Conservation (phyloP, 441 rosid species). For the Bruguiera hainesii region DNA sequence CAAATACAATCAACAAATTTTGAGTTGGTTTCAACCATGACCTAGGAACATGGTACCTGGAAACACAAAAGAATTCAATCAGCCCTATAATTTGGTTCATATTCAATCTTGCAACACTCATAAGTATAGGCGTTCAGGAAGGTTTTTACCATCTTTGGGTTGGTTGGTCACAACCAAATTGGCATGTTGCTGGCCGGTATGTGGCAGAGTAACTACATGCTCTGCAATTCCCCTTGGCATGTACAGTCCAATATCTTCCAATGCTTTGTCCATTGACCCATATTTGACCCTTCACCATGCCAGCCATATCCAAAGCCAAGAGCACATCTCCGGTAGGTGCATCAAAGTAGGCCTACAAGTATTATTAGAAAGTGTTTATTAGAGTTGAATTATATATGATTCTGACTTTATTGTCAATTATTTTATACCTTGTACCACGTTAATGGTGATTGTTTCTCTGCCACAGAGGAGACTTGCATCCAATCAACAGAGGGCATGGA, state of each 20-base stretch:
- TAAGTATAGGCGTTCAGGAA: neutral
- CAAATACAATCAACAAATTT: constrained; percentile 66
- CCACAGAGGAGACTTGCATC: constrained; percentile 36
- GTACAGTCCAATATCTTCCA: constrained; percentile 82
- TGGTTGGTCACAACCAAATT: constrained; percentile 79
- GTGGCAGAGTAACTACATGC: constrained; percentile 63
- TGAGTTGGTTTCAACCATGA: constrained; percentile 63
- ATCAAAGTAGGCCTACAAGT: constrained; percentile 58
- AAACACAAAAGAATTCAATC: neutral
- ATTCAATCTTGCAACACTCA: neutral
- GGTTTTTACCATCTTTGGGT: constrained; percentile 63
- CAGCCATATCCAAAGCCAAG: constrained; percentile 71
- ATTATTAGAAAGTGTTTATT: neutral
- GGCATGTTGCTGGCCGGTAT: constrained; percentile 64
- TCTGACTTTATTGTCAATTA: neutral
- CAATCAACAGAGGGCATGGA: constrained; percentile 43
- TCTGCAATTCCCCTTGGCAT: constrained; percentile 60
- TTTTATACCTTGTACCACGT: constrained; percentile 68
- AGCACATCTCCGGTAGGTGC: constrained; percentile 83
- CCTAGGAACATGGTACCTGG: constrained; percentile 82
- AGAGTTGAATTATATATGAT: neutral
- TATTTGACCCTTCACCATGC: constrained; percentile 86
- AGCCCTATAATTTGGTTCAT: no score
- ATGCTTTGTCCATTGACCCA: constrained; percentile 85
- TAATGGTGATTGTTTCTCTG: constrained; percentile 56